Evolutionary conservation across 768 basidiomycete genomes (phyloP).

Genomic region (Sporobolomyces roseus): DNA sequence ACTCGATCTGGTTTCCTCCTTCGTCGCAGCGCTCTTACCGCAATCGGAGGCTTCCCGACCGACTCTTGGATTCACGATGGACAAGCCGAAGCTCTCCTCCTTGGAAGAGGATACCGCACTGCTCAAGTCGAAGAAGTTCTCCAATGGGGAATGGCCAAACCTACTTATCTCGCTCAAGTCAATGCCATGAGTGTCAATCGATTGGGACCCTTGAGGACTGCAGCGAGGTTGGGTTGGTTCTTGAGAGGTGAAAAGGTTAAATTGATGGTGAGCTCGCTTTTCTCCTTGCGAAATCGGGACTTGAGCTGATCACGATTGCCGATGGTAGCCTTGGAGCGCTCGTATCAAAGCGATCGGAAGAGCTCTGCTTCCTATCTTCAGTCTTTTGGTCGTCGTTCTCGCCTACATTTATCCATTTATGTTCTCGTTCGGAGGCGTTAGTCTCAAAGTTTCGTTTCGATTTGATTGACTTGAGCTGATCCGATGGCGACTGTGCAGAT

Average conservation of each 20-base stretch:
- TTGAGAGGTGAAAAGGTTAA: slow-evolving; percentile 28
- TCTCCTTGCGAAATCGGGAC: not conserved
- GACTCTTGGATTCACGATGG: slow-evolving; percentile 44
- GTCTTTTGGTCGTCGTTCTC: slow-evolving; percentile 23
- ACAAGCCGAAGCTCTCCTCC: slow-evolving; percentile 39
- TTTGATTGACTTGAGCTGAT: too few species aligned
- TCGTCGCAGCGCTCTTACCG: slow-evolving; percentile 40
- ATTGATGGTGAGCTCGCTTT: slow-evolving; percentile 18
- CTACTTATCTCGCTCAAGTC: slow-evolving; percentile 32
- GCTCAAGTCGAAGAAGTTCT: slow-evolving; percentile 41
- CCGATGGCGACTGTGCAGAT: slow-evolving; percentile 16
- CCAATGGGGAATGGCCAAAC: slow-evolving; percentile 41
- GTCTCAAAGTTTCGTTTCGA: not conserved
- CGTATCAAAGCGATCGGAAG: slow-evolving; percentile 23
- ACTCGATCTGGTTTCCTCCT: slow-evolving; percentile 44
- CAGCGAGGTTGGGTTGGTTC: slow-evolving; percentile 34
- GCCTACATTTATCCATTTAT: slow-evolving; percentile 39
- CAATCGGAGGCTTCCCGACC: slow-evolving; percentile 45
- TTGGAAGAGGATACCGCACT: slow-evolving; percentile 41
- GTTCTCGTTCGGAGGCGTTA: slow-evolving; percentile 39
- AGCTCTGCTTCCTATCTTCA: slow-evolving; percentile 33
- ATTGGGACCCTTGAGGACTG: slow-evolving; percentile 37
- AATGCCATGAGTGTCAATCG: slow-evolving; percentile 40
- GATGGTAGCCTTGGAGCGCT: slow-evolving; percentile 24
- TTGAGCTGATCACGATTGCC: not conserved